Evolutionary conservation across 257 asterid species (phyloP).

Genomic region (Penstemon barbatus): DNA sequence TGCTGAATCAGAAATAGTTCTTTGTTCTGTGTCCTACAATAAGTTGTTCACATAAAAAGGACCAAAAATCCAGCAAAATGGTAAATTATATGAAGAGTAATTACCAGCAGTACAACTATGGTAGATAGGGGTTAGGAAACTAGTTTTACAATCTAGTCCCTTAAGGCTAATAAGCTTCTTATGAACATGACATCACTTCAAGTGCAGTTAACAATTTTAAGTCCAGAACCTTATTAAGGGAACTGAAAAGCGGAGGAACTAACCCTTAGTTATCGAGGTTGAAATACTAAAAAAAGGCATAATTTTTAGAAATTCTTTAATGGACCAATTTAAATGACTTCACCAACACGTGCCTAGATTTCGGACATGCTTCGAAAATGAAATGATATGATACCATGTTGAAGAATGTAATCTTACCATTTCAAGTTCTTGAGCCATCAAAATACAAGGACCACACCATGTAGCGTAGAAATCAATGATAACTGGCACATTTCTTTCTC

Average conservation of each 20-base stretch:
- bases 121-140: no score
- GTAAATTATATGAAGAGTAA: no score
- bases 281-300: not conserved
- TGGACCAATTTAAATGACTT: not conserved
- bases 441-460: slow-evolving; percentile 98
- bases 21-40: no score
- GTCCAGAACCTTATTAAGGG: not conserved
- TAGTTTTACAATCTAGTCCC: no score
- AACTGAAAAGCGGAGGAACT: not conserved
- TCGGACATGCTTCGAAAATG: not conserved
- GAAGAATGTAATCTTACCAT: slow-evolving; percentile 55
- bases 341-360: not conserved
- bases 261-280: not conserved
- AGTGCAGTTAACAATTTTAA: not conserved
- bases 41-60: no score
- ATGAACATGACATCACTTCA: slow-evolving; percentile 1
- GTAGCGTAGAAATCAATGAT: slow-evolving; percentile 92
- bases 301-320: not conserved
- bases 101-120: no score
- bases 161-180: no score
- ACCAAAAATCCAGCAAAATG: no score
- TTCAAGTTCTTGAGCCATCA: slow-evolving; percentile 99
- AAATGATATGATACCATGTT: not conserved
- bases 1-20: no score
- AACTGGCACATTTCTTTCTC: slow-evolving; percentile 78